These are phyloP conservation scores for Sugiyamaella xylanicola DNA, from an alignment of 1,139 yeast genomes.

Conservation along the genomic window DNA sequence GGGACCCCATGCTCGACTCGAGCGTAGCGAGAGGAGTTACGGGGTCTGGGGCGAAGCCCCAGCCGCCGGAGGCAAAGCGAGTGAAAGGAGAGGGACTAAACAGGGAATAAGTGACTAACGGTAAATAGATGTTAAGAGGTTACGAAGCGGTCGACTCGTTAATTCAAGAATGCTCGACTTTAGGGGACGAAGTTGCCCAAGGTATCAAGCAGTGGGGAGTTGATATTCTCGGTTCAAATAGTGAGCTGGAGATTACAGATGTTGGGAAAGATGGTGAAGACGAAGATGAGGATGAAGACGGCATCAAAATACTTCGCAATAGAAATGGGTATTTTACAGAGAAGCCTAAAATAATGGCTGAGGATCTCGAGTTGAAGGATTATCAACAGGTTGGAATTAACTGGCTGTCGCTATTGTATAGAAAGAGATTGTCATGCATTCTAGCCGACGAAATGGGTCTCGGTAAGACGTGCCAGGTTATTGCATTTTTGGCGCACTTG, in stretches of 20 bases:
- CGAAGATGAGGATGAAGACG: constrained; percentile 34
- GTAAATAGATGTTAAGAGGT: constrained; percentile 66
- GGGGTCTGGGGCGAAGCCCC: constrained; percentile 8
- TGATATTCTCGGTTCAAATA: constrained; percentile 55
- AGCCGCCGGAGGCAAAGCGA: constrained; percentile 3
- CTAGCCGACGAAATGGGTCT: constrained; percentile 98
- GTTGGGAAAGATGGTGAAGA: constrained; percentile 25
- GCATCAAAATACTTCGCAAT: constrained; percentile 29
- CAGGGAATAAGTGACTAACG: no score
- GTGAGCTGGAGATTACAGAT: constrained; percentile 39
- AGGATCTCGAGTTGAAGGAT: constrained; percentile 69
- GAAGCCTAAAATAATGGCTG: constrained; percentile 68
- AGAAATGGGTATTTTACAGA: constrained; percentile 59
- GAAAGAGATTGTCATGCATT: constrained; percentile 80
- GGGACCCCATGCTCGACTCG: no score
- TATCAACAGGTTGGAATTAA: constrained; percentile 96
- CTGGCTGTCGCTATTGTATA: constrained; percentile 84
- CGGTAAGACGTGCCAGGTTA: constrained; percentile 95
- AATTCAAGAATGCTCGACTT: constrained; percentile 77
- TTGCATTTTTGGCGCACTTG: constrained; percentile 85
- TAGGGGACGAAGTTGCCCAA: constrained; percentile 67
- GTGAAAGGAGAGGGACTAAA: no score
- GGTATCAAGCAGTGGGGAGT: constrained; percentile 91
- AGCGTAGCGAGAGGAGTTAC: no score
- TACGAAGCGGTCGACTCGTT: constrained; percentile 92